These are phyloP conservation scores for Sphaerulina musiva DNA, from an alignment of 2,329 filamentous ascomycete species.

Conservation along the genomic window DNA sequence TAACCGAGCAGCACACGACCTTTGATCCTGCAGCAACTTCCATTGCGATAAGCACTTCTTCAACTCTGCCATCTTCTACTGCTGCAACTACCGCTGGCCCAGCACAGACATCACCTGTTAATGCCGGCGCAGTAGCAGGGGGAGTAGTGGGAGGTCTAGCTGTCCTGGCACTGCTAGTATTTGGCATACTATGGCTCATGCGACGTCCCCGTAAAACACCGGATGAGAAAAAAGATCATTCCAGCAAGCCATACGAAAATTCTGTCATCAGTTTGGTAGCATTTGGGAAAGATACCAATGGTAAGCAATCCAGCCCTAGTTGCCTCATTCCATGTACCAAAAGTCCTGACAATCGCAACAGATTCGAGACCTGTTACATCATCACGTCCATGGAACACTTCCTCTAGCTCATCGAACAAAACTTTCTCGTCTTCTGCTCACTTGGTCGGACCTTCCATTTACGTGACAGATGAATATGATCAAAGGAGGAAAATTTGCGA, in stretches of 20 bases:
- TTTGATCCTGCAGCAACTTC: not conserved
- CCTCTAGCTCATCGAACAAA: no score
- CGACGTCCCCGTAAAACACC: not conserved
- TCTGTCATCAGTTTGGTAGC: slow-evolving; percentile 7
- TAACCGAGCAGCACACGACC: not conserved
- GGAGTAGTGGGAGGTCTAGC: slow-evolving; percentile 10
- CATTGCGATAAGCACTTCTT: not conserved
- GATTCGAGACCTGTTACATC: no score
- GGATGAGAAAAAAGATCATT: not conserved
- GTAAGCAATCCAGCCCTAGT: not conserved
- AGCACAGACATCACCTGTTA: not conserved
- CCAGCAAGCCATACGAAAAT: not conserved
- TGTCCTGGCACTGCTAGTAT: slow-evolving; percentile 4
- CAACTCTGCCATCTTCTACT: not conserved
- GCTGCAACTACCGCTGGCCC: not conserved
- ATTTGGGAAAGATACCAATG: not conserved
- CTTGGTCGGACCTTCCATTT: not conserved
- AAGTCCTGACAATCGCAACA: not conserved
- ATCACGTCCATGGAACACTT: no score
- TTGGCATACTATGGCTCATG: slow-evolving; percentile 9
- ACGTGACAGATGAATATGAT: slow-evolving; percentile 4
- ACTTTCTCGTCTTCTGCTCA: no score
- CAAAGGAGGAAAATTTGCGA: not conserved
- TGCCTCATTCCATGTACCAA: not conserved
- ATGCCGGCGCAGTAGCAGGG: slow-evolving; percentile 8